Evolutionary conservation across 148 eudicot genomes (phyloP).

Genomic region (Silene uniflora): DNA sequence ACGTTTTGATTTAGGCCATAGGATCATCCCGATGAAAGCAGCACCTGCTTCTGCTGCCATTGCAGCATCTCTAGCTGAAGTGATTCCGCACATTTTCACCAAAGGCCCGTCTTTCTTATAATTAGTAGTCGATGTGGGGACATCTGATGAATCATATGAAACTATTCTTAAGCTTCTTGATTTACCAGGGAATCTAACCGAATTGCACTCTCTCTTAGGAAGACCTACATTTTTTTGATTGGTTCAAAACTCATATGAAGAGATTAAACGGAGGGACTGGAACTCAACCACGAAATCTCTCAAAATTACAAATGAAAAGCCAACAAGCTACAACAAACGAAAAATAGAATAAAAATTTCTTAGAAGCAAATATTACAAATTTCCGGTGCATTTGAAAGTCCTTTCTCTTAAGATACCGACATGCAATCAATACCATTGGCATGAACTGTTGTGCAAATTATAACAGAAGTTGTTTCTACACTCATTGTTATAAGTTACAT

Average conservation of each 20-base stretch:
- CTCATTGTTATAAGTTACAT: neutral
- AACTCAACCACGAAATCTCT: neutral
- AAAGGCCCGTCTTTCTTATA: slow-evolving; percentile 40
- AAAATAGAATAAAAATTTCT: too few species aligned
- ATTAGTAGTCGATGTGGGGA: too few species aligned
- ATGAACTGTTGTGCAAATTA: neutral
- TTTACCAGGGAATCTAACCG: too few species aligned
- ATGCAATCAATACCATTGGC: neutral
- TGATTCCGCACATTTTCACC: slow-evolving; percentile 95
- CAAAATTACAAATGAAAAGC: too few species aligned
- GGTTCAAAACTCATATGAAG: neutral
- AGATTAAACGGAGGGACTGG: neutral
- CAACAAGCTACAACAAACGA: too few species aligned
- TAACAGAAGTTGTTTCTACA: neutral
- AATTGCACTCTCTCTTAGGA: too few species aligned
- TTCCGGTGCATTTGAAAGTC: too few species aligned
- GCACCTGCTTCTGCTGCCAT: slow-evolving; percentile 97
- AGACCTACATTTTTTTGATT: slow-evolving; percentile 15
- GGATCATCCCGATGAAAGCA: slow-evolving; percentile 84
- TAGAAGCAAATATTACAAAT: too few species aligned
- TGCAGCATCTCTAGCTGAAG: slow-evolving; percentile 91
- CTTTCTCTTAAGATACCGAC: too few species aligned
- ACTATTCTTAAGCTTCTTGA: too few species aligned
- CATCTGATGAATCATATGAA: too few species aligned
- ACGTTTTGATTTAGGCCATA: slow-evolving; percentile 95